Conservation (phyloP, 768 basidiomycete species). For the Termitomyces sp. region DNA sequence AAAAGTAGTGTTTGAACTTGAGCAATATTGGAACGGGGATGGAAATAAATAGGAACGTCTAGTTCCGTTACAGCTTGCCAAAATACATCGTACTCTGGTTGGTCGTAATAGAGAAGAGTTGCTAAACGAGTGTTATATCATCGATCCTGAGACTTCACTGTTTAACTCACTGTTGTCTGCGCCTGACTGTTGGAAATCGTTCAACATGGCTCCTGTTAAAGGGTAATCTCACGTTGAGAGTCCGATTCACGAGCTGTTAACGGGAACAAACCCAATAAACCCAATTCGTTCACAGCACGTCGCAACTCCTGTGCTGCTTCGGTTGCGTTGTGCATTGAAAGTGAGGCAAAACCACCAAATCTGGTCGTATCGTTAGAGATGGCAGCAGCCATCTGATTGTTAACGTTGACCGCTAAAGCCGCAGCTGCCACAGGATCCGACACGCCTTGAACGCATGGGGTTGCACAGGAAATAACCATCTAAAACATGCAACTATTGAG, state of each 20-base stretch:
- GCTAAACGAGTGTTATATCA: constrained; percentile 15
- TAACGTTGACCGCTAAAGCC: constrained; percentile 27
- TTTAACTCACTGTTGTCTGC: constrained; percentile 27
- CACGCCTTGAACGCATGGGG: constrained; percentile 34
- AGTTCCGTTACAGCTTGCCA: constrained; percentile 32
- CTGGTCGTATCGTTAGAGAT: constrained; percentile 35
- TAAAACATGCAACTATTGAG: constrained; percentile 2
- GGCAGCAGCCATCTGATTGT: constrained; percentile 29
- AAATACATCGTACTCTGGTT: constrained; percentile 33
- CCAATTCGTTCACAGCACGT: constrained; percentile 33
- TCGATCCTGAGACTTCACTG: no score
- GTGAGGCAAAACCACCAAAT: constrained; percentile 37
- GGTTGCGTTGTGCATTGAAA: constrained; percentile 42
- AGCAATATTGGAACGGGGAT: constrained; percentile 27
- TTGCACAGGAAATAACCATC: constrained; percentile 36
- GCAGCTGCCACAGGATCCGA: constrained; percentile 28
- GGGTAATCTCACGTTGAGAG: neutral
- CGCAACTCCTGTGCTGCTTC: constrained; percentile 33
- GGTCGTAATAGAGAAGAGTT: constrained; percentile 33
- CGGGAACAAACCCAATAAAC: constrained; percentile 26
- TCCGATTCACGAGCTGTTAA: neutral
- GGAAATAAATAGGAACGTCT: constrained; percentile 36
- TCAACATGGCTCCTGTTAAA: constrained; percentile 30
- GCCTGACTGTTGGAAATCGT: constrained; percentile 41
- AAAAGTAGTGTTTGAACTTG: constrained; percentile 21